phyloP scores from a whole-genome alignment of 2,329 filamentous ascomycete species.

The Chrysosporium queenslandicum region DNA sequence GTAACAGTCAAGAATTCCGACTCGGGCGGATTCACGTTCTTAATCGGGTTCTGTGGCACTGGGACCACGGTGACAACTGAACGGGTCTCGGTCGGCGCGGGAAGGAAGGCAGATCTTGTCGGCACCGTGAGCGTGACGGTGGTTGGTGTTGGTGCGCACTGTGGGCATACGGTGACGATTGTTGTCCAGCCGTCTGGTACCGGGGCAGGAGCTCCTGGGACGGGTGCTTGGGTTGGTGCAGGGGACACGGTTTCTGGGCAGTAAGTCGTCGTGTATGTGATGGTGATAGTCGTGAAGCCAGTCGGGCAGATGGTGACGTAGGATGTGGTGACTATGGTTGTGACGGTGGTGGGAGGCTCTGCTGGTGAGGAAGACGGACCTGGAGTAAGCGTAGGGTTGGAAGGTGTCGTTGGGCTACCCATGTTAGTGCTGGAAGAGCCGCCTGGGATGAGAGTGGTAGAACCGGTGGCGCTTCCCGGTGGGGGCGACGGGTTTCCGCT shows the following conservation, averaged over 20 bases:
- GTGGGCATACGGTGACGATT: slow-evolving; percentile 33
- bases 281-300: slow-evolving; percentile 35
- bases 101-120: neutral
- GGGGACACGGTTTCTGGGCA: slow-evolving; percentile 27
- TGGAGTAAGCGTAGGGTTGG: neutral
- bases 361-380: slow-evolving; percentile 13
- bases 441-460: too few relatives aligned
- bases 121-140: slow-evolving; percentile 31
- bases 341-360: slow-evolving; percentile 22
- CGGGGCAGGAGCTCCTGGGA: slow-evolving; percentile 19
- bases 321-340: slow-evolving; percentile 33
- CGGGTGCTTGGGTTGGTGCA: slow-evolving; percentile 23
- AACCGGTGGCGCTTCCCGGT: neutral
- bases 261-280: slow-evolving; percentile 31
- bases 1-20: neutral
- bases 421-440: neutral
- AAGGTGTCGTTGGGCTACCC: neutral
- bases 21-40: neutral
- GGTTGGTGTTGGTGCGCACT: slow-evolving; percentile 31
- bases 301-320: slow-evolving; percentile 37
- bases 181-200: slow-evolving; percentile 34
- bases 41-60: neutral
- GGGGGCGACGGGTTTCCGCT: neutral
- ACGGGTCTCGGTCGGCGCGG: neutral
- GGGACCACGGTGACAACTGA: neutral